A percentile compares a stretch with the other conserved stretches of the same genome.
Evolutionary conservation across 2,329 filamentous ascomycete genomes (phyloP).

Genomic region (Aspergillus amoenus): DNA sequence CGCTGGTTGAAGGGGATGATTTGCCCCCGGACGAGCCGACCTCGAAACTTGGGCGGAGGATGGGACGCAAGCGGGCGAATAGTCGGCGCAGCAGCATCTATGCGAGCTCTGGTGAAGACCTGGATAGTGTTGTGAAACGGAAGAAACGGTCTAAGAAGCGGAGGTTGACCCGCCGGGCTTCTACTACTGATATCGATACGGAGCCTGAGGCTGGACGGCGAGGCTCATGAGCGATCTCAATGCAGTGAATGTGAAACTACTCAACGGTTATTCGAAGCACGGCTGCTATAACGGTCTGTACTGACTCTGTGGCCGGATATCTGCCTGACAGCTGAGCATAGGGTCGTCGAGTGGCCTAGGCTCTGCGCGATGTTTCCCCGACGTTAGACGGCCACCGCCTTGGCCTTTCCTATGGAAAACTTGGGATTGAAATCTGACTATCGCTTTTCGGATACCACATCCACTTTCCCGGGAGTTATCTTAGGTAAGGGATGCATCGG

Average conservation of each 20-base stretch:
- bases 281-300: not conserved
- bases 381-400: too few species aligned
- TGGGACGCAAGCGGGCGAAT: slow-evolving; percentile 22
- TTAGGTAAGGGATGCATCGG: not conserved
- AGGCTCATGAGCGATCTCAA: slow-evolving; percentile 1
- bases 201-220: slow-evolving; percentile 17
- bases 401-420: too few species aligned
- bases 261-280: too few species aligned
- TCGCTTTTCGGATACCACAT: not conserved
- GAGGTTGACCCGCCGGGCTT: slow-evolving; percentile 19
- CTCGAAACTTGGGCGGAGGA: slow-evolving; percentile 3
- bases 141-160: slow-evolving; percentile 27
- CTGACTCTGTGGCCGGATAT: not conserved
- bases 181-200: slow-evolving; percentile 24
- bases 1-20: slow-evolving; percentile 52
- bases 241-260: not conserved
- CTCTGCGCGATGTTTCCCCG: too few species aligned
- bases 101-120: slow-evolving; percentile 25
- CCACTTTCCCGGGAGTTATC: not conserved
- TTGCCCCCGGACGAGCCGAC: slow-evolving; percentile 20
- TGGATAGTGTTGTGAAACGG: slow-evolving; percentile 20
- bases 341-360: too few species aligned
- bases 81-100: slow-evolving; percentile 18
- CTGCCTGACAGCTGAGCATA: not conserved
- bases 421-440: not conserved